Conservation (phyloP, 2,329 filamentous ascomycete genomes). For the Ceratocystiopsis sp. region DNA sequence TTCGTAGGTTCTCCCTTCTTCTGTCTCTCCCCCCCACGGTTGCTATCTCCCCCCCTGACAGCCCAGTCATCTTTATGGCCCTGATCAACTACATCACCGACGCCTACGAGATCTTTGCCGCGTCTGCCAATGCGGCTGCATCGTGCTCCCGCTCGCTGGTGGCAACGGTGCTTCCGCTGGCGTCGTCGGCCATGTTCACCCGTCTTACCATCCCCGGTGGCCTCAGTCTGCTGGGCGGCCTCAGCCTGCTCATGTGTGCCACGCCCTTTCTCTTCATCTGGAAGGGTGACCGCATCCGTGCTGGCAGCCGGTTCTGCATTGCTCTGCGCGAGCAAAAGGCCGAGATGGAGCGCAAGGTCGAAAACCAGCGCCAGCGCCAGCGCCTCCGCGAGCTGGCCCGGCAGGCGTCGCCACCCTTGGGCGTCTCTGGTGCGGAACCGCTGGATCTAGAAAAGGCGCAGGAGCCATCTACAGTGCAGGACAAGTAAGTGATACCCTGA, state of each 20-base stretch:
- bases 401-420: too few relatives aligned
- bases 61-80: constrained; percentile 37
- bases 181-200: constrained; percentile 31
- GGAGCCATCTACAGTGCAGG: too few relatives aligned
- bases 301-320: constrained; percentile 43
- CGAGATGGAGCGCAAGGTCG: constrained; percentile 23
- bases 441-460: too few relatives aligned
- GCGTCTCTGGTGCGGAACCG: too few relatives aligned
- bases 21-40: not conserved
- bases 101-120: constrained; percentile 49
- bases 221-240: constrained; percentile 33
- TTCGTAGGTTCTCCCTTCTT: not conserved
- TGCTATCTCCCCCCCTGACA: not conserved
- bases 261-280: constrained; percentile 37
- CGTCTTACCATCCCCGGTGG: constrained; percentile 29
- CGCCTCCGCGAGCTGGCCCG: not conserved
- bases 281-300: constrained; percentile 37
- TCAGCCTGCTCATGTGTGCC: constrained; percentile 31
- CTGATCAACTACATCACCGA: constrained; percentile 29
- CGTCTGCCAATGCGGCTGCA: constrained; percentile 35
- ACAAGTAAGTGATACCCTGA: too few relatives aligned
- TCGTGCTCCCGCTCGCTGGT: constrained; percentile 31
- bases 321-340: constrained; percentile 35
- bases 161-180: constrained; percentile 39
- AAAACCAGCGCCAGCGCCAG: constrained; percentile 16